phyloP scores from a whole-genome alignment of 129 eudicot genomes.

The Helianthus tuberosus region DNA sequence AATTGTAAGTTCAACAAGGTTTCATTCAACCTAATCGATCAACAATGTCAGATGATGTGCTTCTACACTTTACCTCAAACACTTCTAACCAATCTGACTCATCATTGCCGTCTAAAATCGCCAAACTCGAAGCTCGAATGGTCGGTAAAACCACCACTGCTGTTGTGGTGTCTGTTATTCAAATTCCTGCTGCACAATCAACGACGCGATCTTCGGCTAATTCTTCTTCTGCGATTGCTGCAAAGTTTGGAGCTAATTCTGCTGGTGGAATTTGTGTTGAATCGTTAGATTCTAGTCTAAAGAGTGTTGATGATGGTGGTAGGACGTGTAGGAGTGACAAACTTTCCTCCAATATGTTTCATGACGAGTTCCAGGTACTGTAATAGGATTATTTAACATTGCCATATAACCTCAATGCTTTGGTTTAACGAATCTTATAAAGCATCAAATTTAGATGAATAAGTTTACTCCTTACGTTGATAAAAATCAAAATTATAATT shows the following conservation, averaged over 20 bases:
- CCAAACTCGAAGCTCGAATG: slow-evolving; percentile 93
- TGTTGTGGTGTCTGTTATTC: slow-evolving; percentile 40
- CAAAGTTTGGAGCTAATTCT: slow-evolving; percentile 43
- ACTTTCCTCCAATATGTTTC: too few species aligned
- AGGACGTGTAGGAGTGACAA: too few species aligned
- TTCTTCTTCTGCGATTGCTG: slow-evolving; percentile 28
- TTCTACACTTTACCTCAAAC: slow-evolving; percentile 78
- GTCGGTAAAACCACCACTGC: slow-evolving; percentile 74
- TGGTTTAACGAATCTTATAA: too few species aligned
- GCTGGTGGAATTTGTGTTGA: slow-evolving; percentile 39
- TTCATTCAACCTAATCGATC: background rate
- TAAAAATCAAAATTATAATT: too few species aligned
- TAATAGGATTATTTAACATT: too few species aligned
- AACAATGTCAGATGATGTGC: slow-evolving; percentile 90
- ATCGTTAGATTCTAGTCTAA: slow-evolving; percentile 55
- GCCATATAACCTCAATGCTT: too few species aligned
- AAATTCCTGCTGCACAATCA: slow-evolving; percentile 45
- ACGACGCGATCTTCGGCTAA: slow-evolving; percentile 43
- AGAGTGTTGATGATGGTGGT: too few species aligned
- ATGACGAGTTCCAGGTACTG: too few species aligned
- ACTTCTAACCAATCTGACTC: slow-evolving; percentile 92
- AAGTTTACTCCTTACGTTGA: too few species aligned
- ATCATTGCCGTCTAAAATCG: slow-evolving; percentile 74
- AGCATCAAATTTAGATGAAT: too few species aligned
- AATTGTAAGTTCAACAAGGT: slow-evolving; percentile 12